Percentiles rank a stretch among this genome's conserved stretches.
These are phyloP conservation scores for Tillandsia fasciculata DNA, from an alignment of 176 grass and related monocot genomes.

Conservation along the genomic window DNA sequence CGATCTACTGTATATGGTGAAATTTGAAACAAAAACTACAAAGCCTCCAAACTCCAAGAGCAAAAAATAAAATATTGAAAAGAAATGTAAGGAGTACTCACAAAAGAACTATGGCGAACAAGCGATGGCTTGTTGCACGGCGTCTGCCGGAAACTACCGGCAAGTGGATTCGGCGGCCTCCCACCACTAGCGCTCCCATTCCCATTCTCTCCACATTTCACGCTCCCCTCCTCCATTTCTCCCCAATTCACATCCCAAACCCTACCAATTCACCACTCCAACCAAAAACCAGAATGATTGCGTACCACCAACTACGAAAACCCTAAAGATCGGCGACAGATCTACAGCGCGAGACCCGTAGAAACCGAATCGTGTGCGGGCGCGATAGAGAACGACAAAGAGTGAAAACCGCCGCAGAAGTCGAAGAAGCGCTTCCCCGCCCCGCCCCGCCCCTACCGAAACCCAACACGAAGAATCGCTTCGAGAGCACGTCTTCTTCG, in stretches of 20 bases:
- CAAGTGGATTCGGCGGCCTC: conserved; percentile 41
- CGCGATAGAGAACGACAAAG: conserved; percentile 1
- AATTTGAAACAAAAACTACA: conserved; percentile 1
- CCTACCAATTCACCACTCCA: background rate
- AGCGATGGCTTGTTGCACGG: conserved; percentile 43
- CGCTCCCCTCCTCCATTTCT: conserved; percentile 34
- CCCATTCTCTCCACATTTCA: conserved; percentile 11
- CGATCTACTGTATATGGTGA: background rate
- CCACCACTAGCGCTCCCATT: conserved; percentile 26
- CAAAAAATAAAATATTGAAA: background rate
- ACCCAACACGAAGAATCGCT: conserved; percentile 17
- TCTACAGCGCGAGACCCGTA: background rate
- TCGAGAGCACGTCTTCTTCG: conserved; percentile 16
- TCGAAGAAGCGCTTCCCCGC: conserved; percentile 10
- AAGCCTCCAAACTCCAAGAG: background rate
- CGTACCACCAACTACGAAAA: conserved; percentile 9
- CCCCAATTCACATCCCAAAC: conserved; percentile 1
- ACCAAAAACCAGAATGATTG: conserved; percentile 4
- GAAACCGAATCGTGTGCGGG: background rate
- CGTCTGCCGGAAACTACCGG: conserved; percentile 7
- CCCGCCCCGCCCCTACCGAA: background rate
- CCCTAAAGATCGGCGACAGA: background rate
- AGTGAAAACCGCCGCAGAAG: background rate
- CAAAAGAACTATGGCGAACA: conserved; percentile 55
- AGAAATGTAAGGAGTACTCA: conserved; percentile 25